Evolutionary conservation across 345 rosid genomes (phyloP), one percentile per base, ranked within the genome.

Genomic region (Eucalyptus polybractea): DNA sequence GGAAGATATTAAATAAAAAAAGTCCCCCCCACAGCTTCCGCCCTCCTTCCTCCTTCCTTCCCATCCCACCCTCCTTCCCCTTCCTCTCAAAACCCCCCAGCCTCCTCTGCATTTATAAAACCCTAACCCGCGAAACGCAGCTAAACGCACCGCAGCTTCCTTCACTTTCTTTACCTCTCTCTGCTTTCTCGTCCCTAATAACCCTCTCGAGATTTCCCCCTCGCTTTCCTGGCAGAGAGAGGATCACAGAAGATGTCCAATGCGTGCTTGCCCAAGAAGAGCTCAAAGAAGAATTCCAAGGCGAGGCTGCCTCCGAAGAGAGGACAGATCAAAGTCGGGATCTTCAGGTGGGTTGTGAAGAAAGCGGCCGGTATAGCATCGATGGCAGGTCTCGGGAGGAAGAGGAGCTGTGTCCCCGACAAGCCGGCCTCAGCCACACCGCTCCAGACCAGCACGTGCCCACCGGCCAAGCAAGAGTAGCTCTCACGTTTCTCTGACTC

Each of bases 281-380:
- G 24, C 22, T 53, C 44, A 1, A n/a, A 50, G 44, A 62, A 62
- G 80, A 42, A 15, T 14, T 49, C 72, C 21, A 44, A 42, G 37
- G 51, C 17, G n/a, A 62, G 88, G 51, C 51, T 86, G 40, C 92
- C 90, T 24, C 89, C 91, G n/a, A 69, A 88, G 91, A 91, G 92
- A 72, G 92, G 92, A 7, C 65, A 33, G 50, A 67, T 91, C 37
- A 91, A 85, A 85, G 65, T 6, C 10, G 40, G 37, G 56, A 89
- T 91, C 22, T 13, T 91, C 3, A 87, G 42, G 53, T 58, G 49
- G 5, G 10, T 89, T 1, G 25, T 45, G 53, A 88, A 83, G 86
- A 45, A 85, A 45, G 15, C 89, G 40, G 80, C 47, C 27, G 25
- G 10, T 17, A 5, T 69, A 6, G 56, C 80, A 8, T 69, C 80